Base-by-base conservation (phyloP, 2,329 filamentous ascomycete genomes). In the Atkinsonella texensis region DNA sequence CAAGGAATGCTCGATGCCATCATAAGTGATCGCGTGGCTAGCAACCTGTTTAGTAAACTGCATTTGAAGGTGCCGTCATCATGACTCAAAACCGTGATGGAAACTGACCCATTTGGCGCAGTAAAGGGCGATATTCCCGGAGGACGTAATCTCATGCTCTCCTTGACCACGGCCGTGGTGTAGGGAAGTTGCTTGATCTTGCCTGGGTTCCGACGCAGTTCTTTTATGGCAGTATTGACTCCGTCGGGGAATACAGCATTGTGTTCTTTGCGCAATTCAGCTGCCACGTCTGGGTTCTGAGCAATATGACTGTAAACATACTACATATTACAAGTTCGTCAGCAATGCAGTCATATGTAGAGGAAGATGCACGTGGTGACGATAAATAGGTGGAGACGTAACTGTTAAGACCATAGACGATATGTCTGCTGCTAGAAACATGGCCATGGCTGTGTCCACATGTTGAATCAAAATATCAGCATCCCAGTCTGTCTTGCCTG, bases 391-490 rank as follows among this genome's bases (percentile, higher is more conserved):
- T 5, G 33, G 48, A 31, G 41, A 45, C 48, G 48, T 20, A 50
- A 50, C 48, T 50, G 48, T 39, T 35, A 50, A 33, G 28, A 50
- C 48, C 48, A 50, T 50, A 13, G 48, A 50, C 9, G 48, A 50
- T 40, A 50, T 32, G 15, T 50, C 48, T 39, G 48, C 41, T 6
- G 41, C 48, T 28, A 50, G 48, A 31, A 50, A 44, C 20, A 50
- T 23, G 48, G 48, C 18, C 48, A 44, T 50, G 31, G 45, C 17
- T 28, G 48, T 50, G 33, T 50, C 48, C 31, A 50, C 17, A n/a
- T 50, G 48, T 15, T 50, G 48, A 18, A 31, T 31, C 8, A 50
- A 9, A 15, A 18, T n/a, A 31, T 50, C 41, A 15, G 18, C 7
- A 10, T 50, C 31, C 48, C 48, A 50, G 12, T 50, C 32, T 28